Evolutionary conservation across 108 stramenopile species (phyloP).

Genomic region (Conticribra guillardii): DNA sequence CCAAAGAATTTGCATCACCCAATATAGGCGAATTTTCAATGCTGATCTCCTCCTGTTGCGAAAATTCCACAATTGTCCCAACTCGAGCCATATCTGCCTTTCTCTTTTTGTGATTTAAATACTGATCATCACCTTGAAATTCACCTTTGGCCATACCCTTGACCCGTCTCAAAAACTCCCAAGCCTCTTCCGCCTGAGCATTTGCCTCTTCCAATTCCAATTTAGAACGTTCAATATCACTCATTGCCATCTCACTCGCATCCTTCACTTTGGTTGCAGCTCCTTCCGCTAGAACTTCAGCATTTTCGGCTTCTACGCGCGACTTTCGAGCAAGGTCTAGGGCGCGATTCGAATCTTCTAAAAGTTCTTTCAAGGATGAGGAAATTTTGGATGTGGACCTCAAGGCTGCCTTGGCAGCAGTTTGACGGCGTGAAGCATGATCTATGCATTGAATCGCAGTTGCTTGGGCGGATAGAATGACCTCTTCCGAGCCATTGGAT

Average conservation of each 20-base stretch:
- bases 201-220: conserved; percentile 34
- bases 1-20: no score
- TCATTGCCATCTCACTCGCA: conserved; percentile 26
- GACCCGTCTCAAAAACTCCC: conserved; percentile 31
- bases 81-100: no score
- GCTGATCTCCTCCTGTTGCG: no score
- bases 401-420: conserved; percentile 27
- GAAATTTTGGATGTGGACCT: conserved; percentile 19
- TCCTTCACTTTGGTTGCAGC: conserved; percentile 24
- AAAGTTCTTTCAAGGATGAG: conserved; percentile 18
- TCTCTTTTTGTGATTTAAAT: conserved; percentile 1
- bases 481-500: not conserved
- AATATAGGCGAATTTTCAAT: no score
- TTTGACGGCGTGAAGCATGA: conserved; percentile 32
- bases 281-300: conserved; percentile 23
- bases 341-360: conserved; percentile 25
- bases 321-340: conserved; percentile 25
- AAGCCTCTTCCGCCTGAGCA: conserved; percentile 31
- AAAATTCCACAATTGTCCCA: no score
- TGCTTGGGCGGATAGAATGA: conserved; percentile 3
- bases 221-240: conserved; percentile 19
- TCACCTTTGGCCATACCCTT: not conserved
- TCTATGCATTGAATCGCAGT: conserved; percentile 32
- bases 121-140: not conserved
- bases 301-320: conserved; percentile 24